Conservation (phyloP, 805 yeast species). For the Clavispora vitiphila region DNA sequence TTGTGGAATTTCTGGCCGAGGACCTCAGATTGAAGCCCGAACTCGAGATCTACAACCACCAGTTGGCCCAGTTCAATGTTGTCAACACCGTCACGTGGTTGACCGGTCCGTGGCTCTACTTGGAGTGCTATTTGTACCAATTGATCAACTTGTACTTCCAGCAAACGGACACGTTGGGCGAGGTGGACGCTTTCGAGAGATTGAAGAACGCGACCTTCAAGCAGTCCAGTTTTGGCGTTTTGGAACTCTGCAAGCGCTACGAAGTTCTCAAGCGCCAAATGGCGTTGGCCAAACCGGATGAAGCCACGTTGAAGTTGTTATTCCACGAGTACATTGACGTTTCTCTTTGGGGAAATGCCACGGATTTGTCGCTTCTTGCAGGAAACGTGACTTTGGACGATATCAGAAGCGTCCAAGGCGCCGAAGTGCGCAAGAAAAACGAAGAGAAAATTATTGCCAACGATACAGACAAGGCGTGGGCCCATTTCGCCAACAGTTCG, state of each 20-base stretch:
- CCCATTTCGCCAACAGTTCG: conserved; percentile 26
- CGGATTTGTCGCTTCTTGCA: conserved; percentile 85
- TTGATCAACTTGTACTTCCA: conserved; percentile 49
- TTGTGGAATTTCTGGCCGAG: conserved; percentile 22
- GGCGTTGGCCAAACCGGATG: conserved; percentile 18
- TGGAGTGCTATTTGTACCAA: conserved; percentile 84
- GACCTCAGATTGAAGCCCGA: conserved; percentile 41
- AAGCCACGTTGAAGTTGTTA: conserved; percentile 46
- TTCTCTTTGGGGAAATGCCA: conserved; percentile 97
- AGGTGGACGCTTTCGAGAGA: conserved; percentile 67
- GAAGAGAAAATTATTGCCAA: conserved; percentile 74
- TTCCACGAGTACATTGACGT: conserved; percentile 83
- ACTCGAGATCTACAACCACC: conserved; percentile 57
- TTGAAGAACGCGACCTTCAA: conserved; percentile 71
- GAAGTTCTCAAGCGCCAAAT: conserved; percentile 33
- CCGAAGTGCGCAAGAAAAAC: conserved; percentile 75
- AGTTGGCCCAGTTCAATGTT: conserved; percentile 30
- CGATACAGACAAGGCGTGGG: conserved; percentile 70
- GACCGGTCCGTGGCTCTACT: conserved; percentile 84
- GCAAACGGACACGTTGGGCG: conserved; percentile 7
- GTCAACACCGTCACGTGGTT: conserved; percentile 54
- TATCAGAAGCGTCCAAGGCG: conserved; percentile 86
- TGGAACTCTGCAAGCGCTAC: conserved; percentile 67
- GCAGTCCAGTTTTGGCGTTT: conserved; percentile 71
- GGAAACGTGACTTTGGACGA: conserved; percentile 82